A percentile compares a stretch with the other conserved stretches of the same genome.
phyloP scores from a whole-genome alignment of 345 rosid genomes.

The Brassica carinata region DNA sequence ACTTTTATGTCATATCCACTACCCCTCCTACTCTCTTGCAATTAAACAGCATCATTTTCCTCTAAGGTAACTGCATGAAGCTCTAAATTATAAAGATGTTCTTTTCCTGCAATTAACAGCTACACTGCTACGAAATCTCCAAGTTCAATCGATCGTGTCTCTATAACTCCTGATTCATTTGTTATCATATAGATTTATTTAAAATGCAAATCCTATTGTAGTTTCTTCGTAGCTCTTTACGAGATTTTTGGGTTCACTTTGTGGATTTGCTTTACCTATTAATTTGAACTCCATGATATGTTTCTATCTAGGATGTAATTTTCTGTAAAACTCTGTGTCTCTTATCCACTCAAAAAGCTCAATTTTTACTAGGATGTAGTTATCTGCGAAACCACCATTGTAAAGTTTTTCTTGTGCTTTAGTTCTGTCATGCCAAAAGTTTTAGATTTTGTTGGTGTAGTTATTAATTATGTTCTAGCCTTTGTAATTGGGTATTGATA shows the following conservation, averaged over 20 bases:
- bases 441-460: background rate
- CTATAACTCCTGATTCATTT: too few species aligned
- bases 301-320: background rate
- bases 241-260: background rate
- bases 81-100: too few species aligned
- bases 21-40: too few species aligned
- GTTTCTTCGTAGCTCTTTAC: background rate
- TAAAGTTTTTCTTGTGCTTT: background rate
- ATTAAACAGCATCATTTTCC: too few species aligned
- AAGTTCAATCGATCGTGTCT: too few species aligned
- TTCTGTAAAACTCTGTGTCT: too few species aligned
- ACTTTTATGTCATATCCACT: too few species aligned
- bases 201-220: background rate
- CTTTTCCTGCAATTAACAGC: too few species aligned
- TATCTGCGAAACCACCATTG: background rate
- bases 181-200: too few species aligned
- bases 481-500: background rate
- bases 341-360: background rate
- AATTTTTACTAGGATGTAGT: background rate
- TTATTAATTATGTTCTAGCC: background rate
- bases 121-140: too few species aligned
- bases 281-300: background rate
- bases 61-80: too few species aligned
- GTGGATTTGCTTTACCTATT: background rate
- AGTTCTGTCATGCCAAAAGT: background rate